Evolutionary conservation across 306 rosid genomes (phyloP), one percentile per base, ranked within the genome.

Genomic region (Nissolia schottii): DNA sequence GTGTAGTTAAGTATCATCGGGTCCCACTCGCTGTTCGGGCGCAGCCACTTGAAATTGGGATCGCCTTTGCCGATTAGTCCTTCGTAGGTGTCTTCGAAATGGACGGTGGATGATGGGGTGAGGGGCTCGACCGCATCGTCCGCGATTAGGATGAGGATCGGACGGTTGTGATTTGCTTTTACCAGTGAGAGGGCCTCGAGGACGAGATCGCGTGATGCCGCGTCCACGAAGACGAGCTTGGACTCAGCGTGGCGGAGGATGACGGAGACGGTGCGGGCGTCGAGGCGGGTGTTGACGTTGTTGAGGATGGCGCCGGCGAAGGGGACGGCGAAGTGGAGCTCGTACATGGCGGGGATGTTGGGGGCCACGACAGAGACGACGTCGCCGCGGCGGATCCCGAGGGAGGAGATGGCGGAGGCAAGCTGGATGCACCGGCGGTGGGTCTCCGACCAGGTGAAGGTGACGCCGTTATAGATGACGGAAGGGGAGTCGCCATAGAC

Each of bases 311-410:
- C 92, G 22, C 94, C 92, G 51, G 94, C 5, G 87, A 91, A 88
- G 46, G 94, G 94, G 28, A 86, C 83, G 32, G 97, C 90, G 61
- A 91, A 91, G 46, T 88, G 94, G 55, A 88, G 94, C 86, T 91
- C 94, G 60, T 85, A 88, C 90, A 83, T 86, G 77, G 97, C 84
- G 0, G 94, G 97, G 66, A 81, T 43, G 65, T 91, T 91, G 1
- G 94, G 95, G 11, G 97, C 89, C 14, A 91, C 6, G 27, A 79
- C 84, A 28, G 97, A 88, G 41, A 88, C 83, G 41, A 88, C 87
- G 15, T 82, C 54, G 32, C 90, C 84, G 0, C 57, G 81, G 51
- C 58, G 67, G 88, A 88, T 66, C 3, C 88, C 85, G 61, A 85
- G 51, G 16, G 87, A 81, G 35, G 62, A 6, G 50, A 88, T 46